These are phyloP conservation scores for Termitomyces sp. DNA, from an alignment of 768 basidiomycete species.

Conservation along the genomic window DNA sequence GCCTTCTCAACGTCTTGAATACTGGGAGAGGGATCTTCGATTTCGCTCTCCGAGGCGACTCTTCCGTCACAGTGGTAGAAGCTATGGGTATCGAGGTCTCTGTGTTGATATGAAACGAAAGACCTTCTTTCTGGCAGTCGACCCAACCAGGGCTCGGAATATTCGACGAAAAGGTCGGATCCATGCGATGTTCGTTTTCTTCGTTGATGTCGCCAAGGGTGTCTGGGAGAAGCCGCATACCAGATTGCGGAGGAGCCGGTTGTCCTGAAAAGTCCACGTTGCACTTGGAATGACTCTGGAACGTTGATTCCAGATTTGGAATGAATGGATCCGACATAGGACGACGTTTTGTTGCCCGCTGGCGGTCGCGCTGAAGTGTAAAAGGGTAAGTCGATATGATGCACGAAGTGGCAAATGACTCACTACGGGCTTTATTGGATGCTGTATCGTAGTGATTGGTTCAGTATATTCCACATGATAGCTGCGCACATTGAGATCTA, in stretches of 20 bases:
- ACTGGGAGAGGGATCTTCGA: conserved; percentile 21
- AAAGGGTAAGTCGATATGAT: background rate
- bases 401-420: background rate
- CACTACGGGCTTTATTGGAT: background rate
- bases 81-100: conserved; percentile 1
- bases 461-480: background rate
- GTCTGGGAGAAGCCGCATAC: background rate
- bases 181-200: conserved; percentile 1
- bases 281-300: background rate
- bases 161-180: conserved; percentile 5
- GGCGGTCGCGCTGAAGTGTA: background rate
- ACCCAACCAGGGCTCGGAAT: conserved; percentile 4
- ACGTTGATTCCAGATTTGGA: background rate
- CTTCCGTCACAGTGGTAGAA: background rate
- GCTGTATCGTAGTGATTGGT: background rate
- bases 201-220: conserved; percentile 5
- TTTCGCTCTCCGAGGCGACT: background rate
- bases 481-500: conserved; percentile 7
- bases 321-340: background rate
- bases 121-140: conserved; percentile 4
- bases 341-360: background rate
- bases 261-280: background rate
- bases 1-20: conserved; percentile 15
- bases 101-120: conserved; percentile 1
- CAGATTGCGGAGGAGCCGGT: background rate